A percentile compares a stretch with the other conserved stretches of the same genome.
phyloP scores from a whole-genome alignment of 2,329 filamentous ascomycete genomes.

The Colletotrichum noveboracense region DNA sequence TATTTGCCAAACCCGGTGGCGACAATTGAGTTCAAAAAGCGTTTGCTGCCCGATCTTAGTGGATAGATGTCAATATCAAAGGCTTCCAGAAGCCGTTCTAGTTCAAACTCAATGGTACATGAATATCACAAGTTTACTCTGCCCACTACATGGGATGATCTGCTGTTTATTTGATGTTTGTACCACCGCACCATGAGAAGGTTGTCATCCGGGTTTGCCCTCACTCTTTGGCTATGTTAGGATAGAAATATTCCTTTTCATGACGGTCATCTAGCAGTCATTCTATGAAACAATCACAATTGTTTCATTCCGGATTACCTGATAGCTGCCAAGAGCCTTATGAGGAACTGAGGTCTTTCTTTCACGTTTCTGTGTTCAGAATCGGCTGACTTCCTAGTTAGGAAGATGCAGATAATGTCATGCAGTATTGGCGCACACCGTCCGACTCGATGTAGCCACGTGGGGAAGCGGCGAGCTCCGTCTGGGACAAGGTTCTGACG shows the following conservation, averaged over 20 bases:
- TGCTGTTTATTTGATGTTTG: background rate
- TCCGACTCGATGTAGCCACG: background rate
- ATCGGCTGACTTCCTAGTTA: background rate
- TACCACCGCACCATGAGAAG: background rate
- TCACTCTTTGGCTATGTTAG: background rate
- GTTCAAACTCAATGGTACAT: background rate
- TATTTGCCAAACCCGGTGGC: background rate
- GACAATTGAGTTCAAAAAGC: background rate
- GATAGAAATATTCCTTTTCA: background rate
- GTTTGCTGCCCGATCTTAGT: background rate
- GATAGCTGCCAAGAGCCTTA: background rate
- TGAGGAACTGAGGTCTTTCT: background rate
- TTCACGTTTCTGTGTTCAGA: background rate
- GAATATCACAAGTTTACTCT: background rate
- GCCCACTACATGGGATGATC: background rate
- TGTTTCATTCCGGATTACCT: rapidly evolving
- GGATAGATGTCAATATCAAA: background rate
- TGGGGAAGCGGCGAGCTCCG: background rate
- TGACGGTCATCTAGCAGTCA: background rate
- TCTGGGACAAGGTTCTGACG: background rate
- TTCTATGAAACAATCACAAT: background rate
- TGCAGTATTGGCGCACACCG: background rate
- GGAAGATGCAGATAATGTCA: background rate
- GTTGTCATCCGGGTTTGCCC: background rate
- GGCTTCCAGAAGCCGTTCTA: background rate